Percentiles rank a stretch among this genome's conserved stretches.
These are phyloP conservation scores for Thalassiosira ordinaria DNA, from an alignment of 352 stramenopile species.

Conservation along the genomic window DNA sequence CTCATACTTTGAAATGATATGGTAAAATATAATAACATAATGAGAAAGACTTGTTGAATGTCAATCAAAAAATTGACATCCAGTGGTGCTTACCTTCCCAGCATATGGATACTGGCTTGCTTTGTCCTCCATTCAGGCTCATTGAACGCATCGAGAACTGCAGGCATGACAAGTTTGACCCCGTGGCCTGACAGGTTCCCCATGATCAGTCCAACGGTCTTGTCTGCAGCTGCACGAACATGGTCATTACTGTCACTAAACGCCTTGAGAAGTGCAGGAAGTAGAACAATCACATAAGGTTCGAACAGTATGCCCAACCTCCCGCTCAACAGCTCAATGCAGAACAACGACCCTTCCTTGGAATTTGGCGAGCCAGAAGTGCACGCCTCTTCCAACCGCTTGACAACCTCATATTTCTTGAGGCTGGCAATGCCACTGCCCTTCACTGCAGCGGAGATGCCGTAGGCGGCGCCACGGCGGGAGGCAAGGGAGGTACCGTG, in stretches of 20 bases:
- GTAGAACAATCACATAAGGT: conserved; percentile 97
- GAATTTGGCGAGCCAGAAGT: conserved; percentile 58
- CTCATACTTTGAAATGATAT: conserved; percentile 46
- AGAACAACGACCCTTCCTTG: conserved; percentile 92
- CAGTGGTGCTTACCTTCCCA: conserved; percentile 74
- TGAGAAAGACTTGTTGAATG: conserved; percentile 9
- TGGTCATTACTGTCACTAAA: conserved; percentile 96
- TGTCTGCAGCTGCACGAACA: conserved; percentile 94
- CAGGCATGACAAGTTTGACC: conserved; percentile 98
- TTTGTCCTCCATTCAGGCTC: conserved; percentile 98
- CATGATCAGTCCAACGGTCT: conserved; percentile 97
- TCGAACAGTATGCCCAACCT: conserved; percentile 98
- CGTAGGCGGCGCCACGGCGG: conserved; percentile 92
- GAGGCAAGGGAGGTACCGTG: conserved; percentile 67
- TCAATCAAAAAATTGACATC: conserved; percentile 8
- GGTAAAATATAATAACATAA: background rate
- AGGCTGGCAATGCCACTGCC: conserved; percentile 97
- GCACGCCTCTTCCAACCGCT: conserved; percentile 87
- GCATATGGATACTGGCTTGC: conserved; percentile 97
- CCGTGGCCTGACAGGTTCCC: conserved; percentile 97
- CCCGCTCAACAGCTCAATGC: conserved; percentile 96
- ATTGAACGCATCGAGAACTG: conserved; percentile 94
- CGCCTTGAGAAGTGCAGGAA: conserved; percentile 97
- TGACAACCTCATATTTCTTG: conserved; percentile 97
- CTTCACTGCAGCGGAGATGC: conserved; percentile 98